A percentile compares a stretch with the other conserved stretches of the same genome.
Conservation (phyloP, 768 basidiomycete species). For the Boletus huronensis region DNA sequence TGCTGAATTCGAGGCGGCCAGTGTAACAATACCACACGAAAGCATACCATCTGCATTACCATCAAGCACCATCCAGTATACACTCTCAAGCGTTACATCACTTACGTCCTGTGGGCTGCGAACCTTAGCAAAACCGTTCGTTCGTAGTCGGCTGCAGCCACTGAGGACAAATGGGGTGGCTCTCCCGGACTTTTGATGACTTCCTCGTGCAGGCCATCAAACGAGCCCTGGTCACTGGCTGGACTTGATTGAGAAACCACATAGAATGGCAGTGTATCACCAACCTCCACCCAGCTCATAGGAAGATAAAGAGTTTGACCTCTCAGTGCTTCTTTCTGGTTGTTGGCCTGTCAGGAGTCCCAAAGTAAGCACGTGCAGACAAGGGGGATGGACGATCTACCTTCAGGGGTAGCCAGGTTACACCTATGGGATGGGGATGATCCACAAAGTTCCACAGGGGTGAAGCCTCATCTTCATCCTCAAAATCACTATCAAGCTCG, state of each 20-base stretch:
- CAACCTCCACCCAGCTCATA: constrained; percentile 10
- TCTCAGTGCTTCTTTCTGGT: not conserved
- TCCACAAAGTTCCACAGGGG: not conserved
- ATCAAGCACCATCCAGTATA: not conserved
- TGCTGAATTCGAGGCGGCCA: constrained; percentile 14
- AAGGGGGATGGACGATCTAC: not conserved
- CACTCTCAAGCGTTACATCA: not conserved
- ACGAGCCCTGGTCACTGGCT: constrained; percentile 4
- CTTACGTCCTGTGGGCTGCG: constrained; percentile 19
- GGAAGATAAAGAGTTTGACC: constrained; percentile 6
- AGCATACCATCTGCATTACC: constrained; percentile 17
- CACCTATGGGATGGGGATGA: not conserved
- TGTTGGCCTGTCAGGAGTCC: constrained; percentile 1
- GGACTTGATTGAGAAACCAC: constrained; percentile 4
- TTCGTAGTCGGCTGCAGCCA: not conserved
- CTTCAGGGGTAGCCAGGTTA: not conserved
- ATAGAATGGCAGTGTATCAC: not conserved
- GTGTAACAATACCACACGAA: constrained; percentile 29
- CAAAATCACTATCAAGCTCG: constrained; percentile 25
- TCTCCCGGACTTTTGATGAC: not conserved
- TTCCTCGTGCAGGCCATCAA: constrained; percentile 2
- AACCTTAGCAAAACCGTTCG: constrained; percentile 7
- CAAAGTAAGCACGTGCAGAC: not conserved
- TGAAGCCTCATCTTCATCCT: constrained; percentile 17
- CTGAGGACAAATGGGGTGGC: not conserved